These are phyloP conservation scores for Lasiodiplodia sp. DNA, from an alignment of 2,329 filamentous ascomycete genomes.

Conservation along the genomic window DNA sequence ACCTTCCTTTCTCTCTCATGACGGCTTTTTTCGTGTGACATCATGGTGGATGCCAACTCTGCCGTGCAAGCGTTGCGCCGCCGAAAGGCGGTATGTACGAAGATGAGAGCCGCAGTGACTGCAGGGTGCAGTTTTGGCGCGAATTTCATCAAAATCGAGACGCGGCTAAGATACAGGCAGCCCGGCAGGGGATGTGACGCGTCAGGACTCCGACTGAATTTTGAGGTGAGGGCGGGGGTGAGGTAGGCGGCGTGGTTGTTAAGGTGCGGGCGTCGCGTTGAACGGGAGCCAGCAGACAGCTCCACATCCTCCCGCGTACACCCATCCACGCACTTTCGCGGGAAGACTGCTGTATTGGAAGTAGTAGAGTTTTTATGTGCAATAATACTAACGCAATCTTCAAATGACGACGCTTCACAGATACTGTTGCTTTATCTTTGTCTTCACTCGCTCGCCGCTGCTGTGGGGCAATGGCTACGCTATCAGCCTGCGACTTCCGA, in stretches of 20 bases:
- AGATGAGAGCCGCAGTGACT: not conserved
- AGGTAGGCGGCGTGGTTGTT: not conserved
- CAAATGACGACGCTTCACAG: not conserved
- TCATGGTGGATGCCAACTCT: not conserved
- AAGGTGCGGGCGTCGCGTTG: not conserved
- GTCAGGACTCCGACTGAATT: not conserved
- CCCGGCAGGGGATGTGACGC: not conserved
- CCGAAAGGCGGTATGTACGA: not conserved
- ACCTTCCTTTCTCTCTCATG: constrained; percentile 48
- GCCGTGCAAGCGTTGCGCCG: not conserved
- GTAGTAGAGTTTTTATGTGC: not conserved
- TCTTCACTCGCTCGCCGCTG: not conserved
- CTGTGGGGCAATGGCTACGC: not conserved
- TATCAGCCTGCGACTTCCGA: not conserved
- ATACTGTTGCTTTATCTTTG: not conserved
- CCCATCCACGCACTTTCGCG: not conserved
- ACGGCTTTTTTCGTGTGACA: constrained; percentile 22
- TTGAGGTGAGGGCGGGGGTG: not conserved
- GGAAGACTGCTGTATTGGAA: not conserved
- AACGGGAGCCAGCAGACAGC: not conserved
- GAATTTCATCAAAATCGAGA: not conserved
- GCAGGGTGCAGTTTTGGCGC: not conserved
- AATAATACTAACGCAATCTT: too few species aligned
- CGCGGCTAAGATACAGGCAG: not conserved
- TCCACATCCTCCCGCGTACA: not conserved